Base-by-base conservation (phyloP, 768 basidiomycete genomes). In the Boletellus sp. region DNA sequence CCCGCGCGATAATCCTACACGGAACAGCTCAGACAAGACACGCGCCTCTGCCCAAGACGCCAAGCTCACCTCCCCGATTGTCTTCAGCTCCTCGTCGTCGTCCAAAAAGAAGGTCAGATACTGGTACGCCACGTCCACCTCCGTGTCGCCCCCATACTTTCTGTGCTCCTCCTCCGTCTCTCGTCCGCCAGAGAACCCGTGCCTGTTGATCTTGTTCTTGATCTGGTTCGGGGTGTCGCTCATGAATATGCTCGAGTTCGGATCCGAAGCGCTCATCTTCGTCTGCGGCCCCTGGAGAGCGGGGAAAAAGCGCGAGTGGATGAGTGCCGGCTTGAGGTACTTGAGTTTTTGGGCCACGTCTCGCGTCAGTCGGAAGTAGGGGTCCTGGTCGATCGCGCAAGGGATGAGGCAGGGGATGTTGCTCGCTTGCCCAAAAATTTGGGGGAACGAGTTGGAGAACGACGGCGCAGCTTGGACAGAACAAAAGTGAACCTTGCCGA, bases 281-380 rank as follows among this genome's bases (percentile, higher is more conserved):
- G 93, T 95, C 69, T 96, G 93, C 3, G 96, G 90, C 37, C 96
- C 96, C 70, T 97, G 95, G 10, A 99, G 78, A 5, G 96, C 94
- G 11, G 96, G 96, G 74, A 99, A 95, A 78, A 99, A 99, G 64
- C 95, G 95, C 41, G 94, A 81, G 70, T 98, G 94, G 42, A 99
- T 73, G 22, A 97, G 80, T 2, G 88, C 72, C 2, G 96, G 96
- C 68, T 99, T 99, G 37, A 87, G 92, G 73, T 95, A 96, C 70
- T 92, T 95, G 61, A 99, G 81, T 64, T 91, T 91, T 57, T 80
- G 81, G 3, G 96, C 95, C 39, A 93, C 89, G 69, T 99, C 96
- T 38, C 96, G 88, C 26, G 96, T 97, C 40, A 98, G 78, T 45
- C 96, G 93, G 81, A 99, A 99, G 75, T 99, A 94, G 2, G 90